These are phyloP conservation scores for Paraphoma sp. DNA, from an alignment of 2,329 filamentous ascomycete species.

Conservation along the genomic window DNA sequence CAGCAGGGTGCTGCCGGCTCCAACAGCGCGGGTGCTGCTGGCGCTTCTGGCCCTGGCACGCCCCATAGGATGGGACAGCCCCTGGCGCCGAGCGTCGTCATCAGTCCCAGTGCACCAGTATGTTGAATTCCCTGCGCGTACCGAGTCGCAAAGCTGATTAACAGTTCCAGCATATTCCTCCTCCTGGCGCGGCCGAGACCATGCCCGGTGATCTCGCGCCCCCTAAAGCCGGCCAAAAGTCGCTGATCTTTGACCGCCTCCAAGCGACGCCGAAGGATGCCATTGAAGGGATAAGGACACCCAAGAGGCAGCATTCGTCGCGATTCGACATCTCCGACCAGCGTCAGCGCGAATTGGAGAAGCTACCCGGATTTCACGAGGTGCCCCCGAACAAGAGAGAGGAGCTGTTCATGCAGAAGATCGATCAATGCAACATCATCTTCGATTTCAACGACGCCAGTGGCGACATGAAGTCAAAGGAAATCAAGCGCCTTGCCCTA, in stretches of 20 bases:
- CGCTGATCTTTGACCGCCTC: constrained; percentile 83
- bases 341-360: constrained; percentile 86
- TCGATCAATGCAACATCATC: constrained; percentile 99
- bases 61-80: constrained; percentile 67
- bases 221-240: constrained; percentile 90
- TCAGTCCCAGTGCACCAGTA: constrained; percentile 86
- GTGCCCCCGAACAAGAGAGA: constrained; percentile 93
- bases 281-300: constrained; percentile 91
- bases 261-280: constrained; percentile 96
- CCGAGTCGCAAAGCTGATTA: constrained; percentile 8
- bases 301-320: constrained; percentile 95
- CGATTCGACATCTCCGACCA: constrained; percentile 98
- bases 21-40: constrained; percentile 56
- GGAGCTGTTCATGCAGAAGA: constrained; percentile 99
- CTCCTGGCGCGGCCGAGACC: constrained; percentile 91
- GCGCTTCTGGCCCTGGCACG: constrained; percentile 57
- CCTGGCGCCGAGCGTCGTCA: constrained; percentile 85
- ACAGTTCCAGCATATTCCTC: constrained; percentile 76
- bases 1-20: constrained; percentile 37
- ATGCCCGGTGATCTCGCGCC: constrained; percentile 98
- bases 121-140: constrained; percentile 17
- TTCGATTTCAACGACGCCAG: constrained; percentile 99
- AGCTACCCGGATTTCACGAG: constrained; percentile 96
- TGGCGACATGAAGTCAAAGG: constrained; percentile 99
- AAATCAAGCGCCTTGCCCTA: constrained; percentile 95